phyloP scores from a whole-genome alignment of 1,284 basidiomycete species.

The Apiotrichum gracile region DNA sequence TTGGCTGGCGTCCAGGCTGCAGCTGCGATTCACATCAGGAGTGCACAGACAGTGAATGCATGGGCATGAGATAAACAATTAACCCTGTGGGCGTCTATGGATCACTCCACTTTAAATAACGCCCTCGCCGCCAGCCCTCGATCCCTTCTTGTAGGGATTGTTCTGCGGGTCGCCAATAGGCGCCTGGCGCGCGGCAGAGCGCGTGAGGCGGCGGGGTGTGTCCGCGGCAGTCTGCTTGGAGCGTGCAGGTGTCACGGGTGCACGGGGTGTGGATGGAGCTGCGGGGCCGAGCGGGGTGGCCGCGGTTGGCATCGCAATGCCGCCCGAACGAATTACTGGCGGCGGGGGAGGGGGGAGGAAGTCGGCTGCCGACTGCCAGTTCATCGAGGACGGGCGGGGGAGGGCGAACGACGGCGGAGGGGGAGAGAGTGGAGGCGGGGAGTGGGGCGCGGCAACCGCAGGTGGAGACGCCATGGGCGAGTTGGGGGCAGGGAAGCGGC shows the following conservation, averaged over 20 bases:
- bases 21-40: too few species aligned
- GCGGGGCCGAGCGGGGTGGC: conserved; percentile 19
- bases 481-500: conserved; percentile 5
- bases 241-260: neutral
- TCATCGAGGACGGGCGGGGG: conserved; percentile 32
- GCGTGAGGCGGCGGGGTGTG: conserved; percentile 35
- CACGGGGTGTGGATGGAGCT: conserved; percentile 8
- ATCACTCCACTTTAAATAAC: conserved; percentile 24
- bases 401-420: conserved; percentile 25
- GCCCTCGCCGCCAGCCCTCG: conserved; percentile 35
- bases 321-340: conserved; percentile 38
- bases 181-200: conserved; percentile 24
- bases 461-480: conserved; percentile 9
- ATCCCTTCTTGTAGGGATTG: conserved; percentile 40
- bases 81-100: too few species aligned
- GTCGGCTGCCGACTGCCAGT: conserved; percentile 39
- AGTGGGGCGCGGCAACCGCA: conserved; percentile 14
- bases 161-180: conserved; percentile 36
- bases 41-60: too few species aligned
- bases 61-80: too few species aligned
- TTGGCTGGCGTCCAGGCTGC: too few species aligned
- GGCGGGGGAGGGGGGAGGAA: conserved; percentile 46
- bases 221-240: conserved; percentile 6
- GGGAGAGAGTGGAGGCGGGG: conserved; percentile 10
- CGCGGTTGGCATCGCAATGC: conserved; percentile 26